Base-by-base conservation (phyloP, 345 rosid species). In the Stellera chamaejasme region DNA sequence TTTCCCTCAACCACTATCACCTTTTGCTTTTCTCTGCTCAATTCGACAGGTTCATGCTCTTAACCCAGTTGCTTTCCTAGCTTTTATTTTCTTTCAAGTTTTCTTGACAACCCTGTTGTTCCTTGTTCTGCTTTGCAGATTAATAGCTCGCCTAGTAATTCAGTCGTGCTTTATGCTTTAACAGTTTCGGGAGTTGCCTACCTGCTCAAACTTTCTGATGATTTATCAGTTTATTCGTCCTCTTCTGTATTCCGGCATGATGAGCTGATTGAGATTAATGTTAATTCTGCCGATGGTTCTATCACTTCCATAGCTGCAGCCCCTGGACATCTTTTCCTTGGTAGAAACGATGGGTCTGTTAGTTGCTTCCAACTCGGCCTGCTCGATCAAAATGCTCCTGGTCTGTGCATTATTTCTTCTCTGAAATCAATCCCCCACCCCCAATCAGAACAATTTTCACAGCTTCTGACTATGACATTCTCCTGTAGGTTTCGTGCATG, bases 101-200 rank as follows among this genome's bases (percentile, higher is more conserved):
- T 43, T 10, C 0, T 5, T 43, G 16, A 0, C 3, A 8, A 41
- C n/a, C 27, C 13, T 19, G 15, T 1, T 14, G 57, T n/a, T 26
- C 25, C 27, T 11, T 9, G 12, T 49, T 10, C 42, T 56, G 41
- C 32, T 62, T 54, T 45, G 71, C 79, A 82, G 84, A 69, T 54
- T 55, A 45, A 62, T 63, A 72, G 43, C 15, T 55, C 49, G 52
- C 52, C 69, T 48, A 59, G 67, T 43, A 62, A 66, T 32, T 71
- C 71, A 28, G 78, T 59, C 74, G 59, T 64, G 66, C 85, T 93
- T 45, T 87, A 82, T 59, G 79, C 69, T 2, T 12, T 93, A 48
- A 72, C 99, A 1, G 63, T 79, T 45, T 75, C 87, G 0, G 95
- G 97, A 68, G 73, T 80, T 65, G 82, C 82, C 32, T 87, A 82